Evolutionary conservation across 306 rosid genomes (phyloP).

Genomic region (Vigna radiata): DNA sequence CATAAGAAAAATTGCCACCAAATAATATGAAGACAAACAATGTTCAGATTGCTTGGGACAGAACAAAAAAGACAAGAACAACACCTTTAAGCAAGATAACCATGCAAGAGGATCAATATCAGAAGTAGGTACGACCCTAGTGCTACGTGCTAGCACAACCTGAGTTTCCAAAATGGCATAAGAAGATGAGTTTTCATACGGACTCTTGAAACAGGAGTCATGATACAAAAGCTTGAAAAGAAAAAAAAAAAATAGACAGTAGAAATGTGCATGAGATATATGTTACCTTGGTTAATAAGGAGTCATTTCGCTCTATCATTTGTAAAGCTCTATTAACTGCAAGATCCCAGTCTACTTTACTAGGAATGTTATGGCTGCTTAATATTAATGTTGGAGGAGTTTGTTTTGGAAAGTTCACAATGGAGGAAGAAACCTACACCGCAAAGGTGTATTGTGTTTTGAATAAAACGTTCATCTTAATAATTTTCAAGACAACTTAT

Average conservation of each 20-base stretch:
- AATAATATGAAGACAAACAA: slow-evolving; percentile 2
- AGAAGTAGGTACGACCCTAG: slow-evolving; percentile 74
- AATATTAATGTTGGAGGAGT: slow-evolving; percentile 64
- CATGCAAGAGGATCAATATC: slow-evolving; percentile 78
- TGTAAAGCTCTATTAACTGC: slow-evolving; percentile 78
- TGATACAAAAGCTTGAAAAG: slow-evolving; percentile 2
- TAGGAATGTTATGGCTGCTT: slow-evolving; percentile 70
- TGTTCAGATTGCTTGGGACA: neutral
- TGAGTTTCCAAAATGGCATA: slow-evolving; percentile 48
- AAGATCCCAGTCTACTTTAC: slow-evolving; percentile 68
- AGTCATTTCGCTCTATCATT: slow-evolving; percentile 65
- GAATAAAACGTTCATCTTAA: slow-evolving; percentile 7
- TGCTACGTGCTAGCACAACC: slow-evolving; percentile 97
- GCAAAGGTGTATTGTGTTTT: slow-evolving; percentile 23
- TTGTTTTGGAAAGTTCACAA: slow-evolving; percentile 61
- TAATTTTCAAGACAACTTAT: neutral
- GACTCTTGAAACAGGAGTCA: slow-evolving; percentile 23
- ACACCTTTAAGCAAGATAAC: slow-evolving; percentile 85
- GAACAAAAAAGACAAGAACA: slow-evolving; percentile 23
- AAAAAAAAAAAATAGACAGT: slow-evolving; percentile 2
- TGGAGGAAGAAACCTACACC: slow-evolving; percentile 72
- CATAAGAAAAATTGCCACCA: slow-evolving; percentile 28
- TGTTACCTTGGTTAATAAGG: slow-evolving; percentile 69
- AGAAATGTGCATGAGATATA: slow-evolving; percentile 17
- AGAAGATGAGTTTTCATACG: slow-evolving; percentile 39